Base-by-base conservation (phyloP, 768 basidiomycete genomes). In the Podaxis rugospora region DNA sequence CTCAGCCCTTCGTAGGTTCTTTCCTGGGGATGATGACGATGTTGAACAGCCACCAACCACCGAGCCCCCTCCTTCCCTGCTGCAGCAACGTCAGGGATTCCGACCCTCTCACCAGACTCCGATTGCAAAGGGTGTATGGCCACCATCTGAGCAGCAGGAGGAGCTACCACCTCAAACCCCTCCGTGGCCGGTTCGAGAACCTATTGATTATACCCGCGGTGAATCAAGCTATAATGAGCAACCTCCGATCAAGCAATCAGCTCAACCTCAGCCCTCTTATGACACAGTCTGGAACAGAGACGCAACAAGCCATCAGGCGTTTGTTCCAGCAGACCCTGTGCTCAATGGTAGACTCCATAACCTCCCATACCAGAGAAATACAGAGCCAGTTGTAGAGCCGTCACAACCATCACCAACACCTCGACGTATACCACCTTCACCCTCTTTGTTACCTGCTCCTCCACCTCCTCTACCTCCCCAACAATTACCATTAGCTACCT, bases 1-100 rank as follows among this genome's bases (percentile, higher is more conserved):
- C 66, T 80, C 82, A 36, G 82, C 86, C 16, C 76, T 95, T 51
- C 89, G 87, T 70, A 82, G 79, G 66, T 94, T 94, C 74, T 95
- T 95, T 69, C 92, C 92, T 21, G 84, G 82, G 1, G 91, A 93
- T 53, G 91, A 93, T 21, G 89, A 90, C 18, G 89, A 90, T 37
- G 70, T 69, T 32, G 62, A 69, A n/a, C 67, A 71, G 16, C 37
- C 28, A 23, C 42, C 21, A 16, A 18, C n/a, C 21, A 16, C 32
- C 11, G 39, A 36, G 27, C 39, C 58, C 6, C 59, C 59, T 55
- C 39, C 37, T 13, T 40, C 40, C 16, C 32, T 35, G 16, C 32
- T 37, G 35, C 59, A 59, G 18, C 50, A 44, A 25, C 39, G 25
- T 5, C 42, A 46, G 25, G 42, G 11, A 5, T 25, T 37, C 27